Evolutionary conservation across 495 filamentous ascomycete genomes (phyloP), one percentile per base, ranked within the genome.

Genomic region (Cladorrhinum samala): DNA sequence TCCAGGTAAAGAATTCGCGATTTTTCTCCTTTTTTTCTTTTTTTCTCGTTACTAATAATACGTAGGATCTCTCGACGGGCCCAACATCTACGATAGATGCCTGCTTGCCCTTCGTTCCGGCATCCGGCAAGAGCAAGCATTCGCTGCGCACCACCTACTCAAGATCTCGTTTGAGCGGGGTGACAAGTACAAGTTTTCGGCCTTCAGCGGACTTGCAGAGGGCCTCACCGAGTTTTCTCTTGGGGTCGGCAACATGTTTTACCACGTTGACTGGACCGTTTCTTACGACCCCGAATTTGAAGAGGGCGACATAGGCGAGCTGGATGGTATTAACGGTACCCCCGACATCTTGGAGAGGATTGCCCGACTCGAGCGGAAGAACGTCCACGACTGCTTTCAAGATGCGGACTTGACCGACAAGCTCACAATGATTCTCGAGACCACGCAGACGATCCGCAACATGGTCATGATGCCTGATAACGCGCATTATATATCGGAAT

Each of bases 81-180:
- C 86, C 3, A 90, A 92, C 64, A 95, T 96, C 46, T 96, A 95
- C 60, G 84, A 91, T 49, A 84, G 91, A 9, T 90, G 88, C 47
- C 81, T 92, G 42, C 77, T 77, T 39, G 83, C 91, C 0, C 76
- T 99, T 41, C 88, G 86, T 49, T 94, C 88, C 23, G 83, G 84
- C 0, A 83, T 95, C 21, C 76, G 79, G 13, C 81, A 82, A 19
- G 93, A 99, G 62, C 85, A 95, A 55, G 84, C 88, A 21, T 97
- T 91, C 66, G 90, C 89, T 0, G 71, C 97, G 16, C 89, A 90
- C 52, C 92, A 96, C 64, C 73, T 99, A 11, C 91, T 97, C 52
- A 93, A 95, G 65, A 95, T 96, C 16, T 96, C 91, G 0, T 90
- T 88, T 51, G 91, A 96, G 66, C 79, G 89, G 25, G 92, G 91